Evolutionary conservation across 306 rosid genomes (phyloP).

Genomic region (Boehmeria nivea): DNA sequence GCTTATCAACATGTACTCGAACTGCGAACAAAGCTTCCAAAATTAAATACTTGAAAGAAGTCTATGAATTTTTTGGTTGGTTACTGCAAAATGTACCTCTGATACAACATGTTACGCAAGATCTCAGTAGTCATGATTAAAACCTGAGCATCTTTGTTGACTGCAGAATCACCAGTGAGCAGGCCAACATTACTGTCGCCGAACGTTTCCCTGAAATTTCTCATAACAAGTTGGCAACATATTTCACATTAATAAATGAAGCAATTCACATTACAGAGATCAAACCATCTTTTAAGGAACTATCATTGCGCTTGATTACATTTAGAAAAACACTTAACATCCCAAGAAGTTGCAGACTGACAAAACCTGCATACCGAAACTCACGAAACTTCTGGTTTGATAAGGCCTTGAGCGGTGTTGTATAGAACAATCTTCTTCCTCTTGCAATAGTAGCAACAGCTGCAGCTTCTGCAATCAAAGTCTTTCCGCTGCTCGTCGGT

Average conservation of each 20-base stretch:
- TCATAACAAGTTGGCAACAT: conserved; percentile 19
- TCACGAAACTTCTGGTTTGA: conserved; percentile 98
- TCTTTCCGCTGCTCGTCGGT: conserved; percentile 96
- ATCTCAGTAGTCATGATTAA: conserved; percentile 96
- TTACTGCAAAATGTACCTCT: conserved; percentile 47
- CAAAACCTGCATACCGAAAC: conserved; percentile 54
- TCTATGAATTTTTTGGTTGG: background rate
- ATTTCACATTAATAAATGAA: conserved; percentile 1
- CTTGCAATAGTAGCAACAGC: conserved; percentile 81
- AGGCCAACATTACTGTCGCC: conserved; percentile 85
- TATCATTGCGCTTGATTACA: conserved; percentile 4
- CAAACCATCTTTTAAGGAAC: background rate
- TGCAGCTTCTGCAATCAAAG: conserved; percentile 91
- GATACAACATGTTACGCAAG: conserved; percentile 94
- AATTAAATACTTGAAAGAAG: background rate
- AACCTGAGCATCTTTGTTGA: conserved; percentile 86
- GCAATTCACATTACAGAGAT: background rate
- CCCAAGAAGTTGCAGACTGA: background rate
- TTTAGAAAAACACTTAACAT: conserved; percentile 2
- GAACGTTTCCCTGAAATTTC: conserved; percentile 68
- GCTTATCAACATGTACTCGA: background rate
- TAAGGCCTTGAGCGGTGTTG: conserved; percentile 95
- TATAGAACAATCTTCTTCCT: conserved; percentile 69
- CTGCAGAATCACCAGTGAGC: conserved; percentile 86
- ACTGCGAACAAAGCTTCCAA: too few species aligned